Conservation (phyloP, 2,329 filamentous ascomycete genomes). For the Madurella fahalii region DNA sequence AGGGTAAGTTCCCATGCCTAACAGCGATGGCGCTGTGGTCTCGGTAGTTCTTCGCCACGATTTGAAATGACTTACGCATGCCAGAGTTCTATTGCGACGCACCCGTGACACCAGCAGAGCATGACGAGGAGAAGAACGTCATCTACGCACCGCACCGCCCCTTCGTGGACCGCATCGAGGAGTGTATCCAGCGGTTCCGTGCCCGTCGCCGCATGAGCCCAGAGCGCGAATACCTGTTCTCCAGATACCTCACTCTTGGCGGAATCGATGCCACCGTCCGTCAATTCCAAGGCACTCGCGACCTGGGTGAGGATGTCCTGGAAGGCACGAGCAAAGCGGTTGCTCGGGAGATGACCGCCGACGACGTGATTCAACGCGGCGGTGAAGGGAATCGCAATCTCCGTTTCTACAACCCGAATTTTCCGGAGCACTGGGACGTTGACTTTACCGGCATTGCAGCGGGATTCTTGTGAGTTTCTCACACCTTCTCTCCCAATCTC, state of each 20-base stretch:
- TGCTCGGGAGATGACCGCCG: constrained; percentile 60
- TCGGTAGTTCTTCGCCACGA: background rate
- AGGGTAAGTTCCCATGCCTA: constrained; percentile 43
- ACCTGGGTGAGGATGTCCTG: constrained; percentile 40
- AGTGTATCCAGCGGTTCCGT: constrained; percentile 78
- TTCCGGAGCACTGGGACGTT: constrained; percentile 62
- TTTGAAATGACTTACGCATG: background rate
- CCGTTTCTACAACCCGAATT: constrained; percentile 48
- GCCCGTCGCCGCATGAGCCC: constrained; percentile 68
- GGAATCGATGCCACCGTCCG: constrained; percentile 61
- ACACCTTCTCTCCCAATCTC: background rate
- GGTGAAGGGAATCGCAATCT: constrained; percentile 36
- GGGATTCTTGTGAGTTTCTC: constrained; percentile 65
- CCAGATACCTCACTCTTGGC: constrained; percentile 77
- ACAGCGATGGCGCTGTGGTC: constrained; percentile 1
- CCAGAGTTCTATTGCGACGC: constrained; percentile 72
- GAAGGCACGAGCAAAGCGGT: constrained; percentile 59
- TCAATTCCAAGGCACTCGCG: constrained; percentile 58
- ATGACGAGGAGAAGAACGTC: constrained; percentile 56
- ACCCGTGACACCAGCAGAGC: constrained; percentile 68
- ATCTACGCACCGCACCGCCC: constrained; percentile 60
- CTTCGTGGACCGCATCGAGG: constrained; percentile 70
- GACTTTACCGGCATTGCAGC: constrained; percentile 76
- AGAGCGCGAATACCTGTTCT: constrained; percentile 62
- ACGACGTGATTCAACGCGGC: constrained; percentile 52